A percentile compares a stretch with the other conserved stretches of the same genome.
Evolutionary conservation across 192 early-diverging fungal genomes (phyloP).

Genomic region (Pilaira anomala): DNA sequence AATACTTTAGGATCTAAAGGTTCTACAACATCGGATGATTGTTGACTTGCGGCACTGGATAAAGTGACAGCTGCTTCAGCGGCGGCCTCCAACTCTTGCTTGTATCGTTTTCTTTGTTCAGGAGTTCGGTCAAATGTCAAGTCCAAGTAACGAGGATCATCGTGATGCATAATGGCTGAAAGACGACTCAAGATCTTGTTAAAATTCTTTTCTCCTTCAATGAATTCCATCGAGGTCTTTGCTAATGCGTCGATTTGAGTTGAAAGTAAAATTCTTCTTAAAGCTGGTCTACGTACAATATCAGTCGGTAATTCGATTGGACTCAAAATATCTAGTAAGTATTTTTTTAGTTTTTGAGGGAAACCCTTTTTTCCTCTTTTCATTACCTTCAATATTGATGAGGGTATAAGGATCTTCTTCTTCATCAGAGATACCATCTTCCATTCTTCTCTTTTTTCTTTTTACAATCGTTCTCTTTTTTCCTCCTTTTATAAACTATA

Average conservation of each 20-base stretch:
- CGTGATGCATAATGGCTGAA: constrained; percentile 50
- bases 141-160: constrained; percentile 61
- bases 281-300: constrained; percentile 43
- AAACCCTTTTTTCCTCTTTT: neutral
- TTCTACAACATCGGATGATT: neutral
- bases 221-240: constrained; percentile 54
- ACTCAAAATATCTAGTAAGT: constrained; percentile 43
- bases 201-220: constrained; percentile 61
- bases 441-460: constrained; percentile 18
- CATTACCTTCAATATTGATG: constrained; percentile 60
- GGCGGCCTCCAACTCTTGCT: constrained; percentile 22
- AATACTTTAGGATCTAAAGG: constrained; percentile 31
- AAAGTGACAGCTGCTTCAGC: constrained; percentile 23
- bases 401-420: constrained; percentile 61
- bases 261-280: constrained; percentile 51
- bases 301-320: constrained; percentile 56
- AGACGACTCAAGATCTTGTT: constrained; percentile 56
- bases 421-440: constrained; percentile 43
- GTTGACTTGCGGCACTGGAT: constrained; percentile 25
- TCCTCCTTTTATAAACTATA: constrained; percentile 36
- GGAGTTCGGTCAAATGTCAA: constrained; percentile 45
- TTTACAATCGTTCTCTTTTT: constrained; percentile 42
- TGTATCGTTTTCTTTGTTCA: constrained; percentile 17
- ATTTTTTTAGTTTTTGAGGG: neutral
- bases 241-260: constrained; percentile 54